phyloP scores from a whole-genome alignment of 768 basidiomycete genomes.

The Leccinum olivaceopallidum region DNA sequence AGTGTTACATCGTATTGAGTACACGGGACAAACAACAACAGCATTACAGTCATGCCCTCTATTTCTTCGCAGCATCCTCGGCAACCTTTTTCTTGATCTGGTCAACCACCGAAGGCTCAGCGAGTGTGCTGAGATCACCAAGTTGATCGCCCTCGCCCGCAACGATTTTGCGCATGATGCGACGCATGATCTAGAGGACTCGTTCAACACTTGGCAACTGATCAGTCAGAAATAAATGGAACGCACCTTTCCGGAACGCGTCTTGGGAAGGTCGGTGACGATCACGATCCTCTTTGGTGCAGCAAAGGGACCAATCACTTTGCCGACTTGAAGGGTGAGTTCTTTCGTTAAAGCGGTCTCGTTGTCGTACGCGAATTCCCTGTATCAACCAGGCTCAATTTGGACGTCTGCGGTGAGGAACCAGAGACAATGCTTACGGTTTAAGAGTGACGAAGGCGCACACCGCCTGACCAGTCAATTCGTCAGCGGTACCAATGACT shows the following conservation, averaged over 20 bases:
- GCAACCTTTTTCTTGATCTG: conserved; percentile 80
- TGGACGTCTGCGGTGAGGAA: background rate
- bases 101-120: conserved; percentile 86
- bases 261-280: conserved; percentile 88
- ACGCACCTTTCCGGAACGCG: conserved; percentile 82
- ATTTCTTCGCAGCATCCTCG: conserved; percentile 29
- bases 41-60: background rate
- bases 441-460: conserved; percentile 93
- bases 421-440: conserved; percentile 53
- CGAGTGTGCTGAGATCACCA: conserved; percentile 91
- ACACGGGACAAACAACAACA: background rate
- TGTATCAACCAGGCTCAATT: conserved; percentile 23
- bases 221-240: background rate
- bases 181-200: conserved; percentile 75
- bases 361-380: conserved; percentile 82
- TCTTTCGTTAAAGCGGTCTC: conserved; percentile 80
- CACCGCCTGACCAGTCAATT: conserved; percentile 93
- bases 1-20: background rate
- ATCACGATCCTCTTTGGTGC: conserved; percentile 92
- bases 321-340: conserved; percentile 91
- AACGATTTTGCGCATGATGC: conserved; percentile 95
- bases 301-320: conserved; percentile 97
- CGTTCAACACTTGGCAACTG: background rate
- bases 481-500: conserved; percentile 85
- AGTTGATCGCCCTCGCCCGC: conserved; percentile 94